Base-by-base conservation (phyloP, 345 rosid species). In the Populus deltoides region DNA sequence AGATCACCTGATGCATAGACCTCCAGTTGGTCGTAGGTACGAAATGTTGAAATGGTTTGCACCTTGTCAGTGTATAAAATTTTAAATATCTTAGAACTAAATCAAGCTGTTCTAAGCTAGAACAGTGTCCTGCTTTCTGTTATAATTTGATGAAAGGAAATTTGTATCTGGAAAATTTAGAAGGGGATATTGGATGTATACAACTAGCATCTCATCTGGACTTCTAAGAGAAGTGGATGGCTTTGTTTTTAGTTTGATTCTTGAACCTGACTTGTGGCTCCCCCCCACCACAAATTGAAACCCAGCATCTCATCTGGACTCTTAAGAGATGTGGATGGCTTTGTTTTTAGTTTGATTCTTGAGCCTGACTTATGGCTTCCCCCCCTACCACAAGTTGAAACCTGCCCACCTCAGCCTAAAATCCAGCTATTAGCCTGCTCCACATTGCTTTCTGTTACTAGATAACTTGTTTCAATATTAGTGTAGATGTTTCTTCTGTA, bases 1-100 rank as follows among this genome's bases (percentile, higher is more conserved):
- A 20, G 88, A 87, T 75, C 88, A 85, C 74, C 83, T 87, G 45
- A 87, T 87, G 88, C 75, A 78, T 71, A 80, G 90, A 70, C 59
- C 83, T 36, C 90, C 90, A 35, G 90, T 87, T 70, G 90, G 85
- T 22, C 85, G 85, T 17, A 72, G 81, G 85, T 82, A 72, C 5
- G 79, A 36, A 65, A 33, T 66, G 8, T 25, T 81, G 4, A 25
- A 24, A 41, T 74, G 69, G 5, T 15, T 45, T n/a, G 27, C n/a
- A 41, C 47, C 55, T 45, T 20, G 59, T 29, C 7, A 29, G 25
- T 66, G 35, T 57, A 5, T 33, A 36, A 29, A 38, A 20, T 53
- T 7, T 24, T 22, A 27, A 33, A 11, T 35, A 62, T 57, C 38
- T 8, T 66, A 33, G 12, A 33, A 15, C 33, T n/a, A 11, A 59